Conservation (phyloP, 257 asterid species). For the Gentiana dahurica region DNA sequence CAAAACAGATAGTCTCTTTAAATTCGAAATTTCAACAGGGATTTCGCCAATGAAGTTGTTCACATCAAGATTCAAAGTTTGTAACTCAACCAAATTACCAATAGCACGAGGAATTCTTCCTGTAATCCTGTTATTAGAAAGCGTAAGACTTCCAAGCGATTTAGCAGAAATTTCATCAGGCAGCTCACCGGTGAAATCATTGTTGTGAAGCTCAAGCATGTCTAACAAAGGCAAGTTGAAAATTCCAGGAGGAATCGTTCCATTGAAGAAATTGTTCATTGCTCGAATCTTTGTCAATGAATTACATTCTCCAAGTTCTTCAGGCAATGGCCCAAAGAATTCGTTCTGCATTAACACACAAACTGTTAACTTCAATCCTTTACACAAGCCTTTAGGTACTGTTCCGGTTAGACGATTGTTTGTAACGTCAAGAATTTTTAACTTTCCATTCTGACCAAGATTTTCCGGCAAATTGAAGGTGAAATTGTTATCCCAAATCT, state of each 20-base stretch:
- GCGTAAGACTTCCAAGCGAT: constrained; percentile 26
- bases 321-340: constrained; percentile 57
- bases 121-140: constrained; percentile 47
- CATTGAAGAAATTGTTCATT: constrained; percentile 48
- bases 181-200: constrained; percentile 51
- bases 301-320: constrained; percentile 50
- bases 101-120: constrained; percentile 49
- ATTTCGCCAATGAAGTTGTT: constrained; percentile 56
- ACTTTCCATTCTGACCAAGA: constrained; percentile 58
- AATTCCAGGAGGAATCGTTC: constrained; percentile 54
- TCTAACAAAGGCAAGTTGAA: constrained; percentile 43
- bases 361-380: constrained; percentile 38
- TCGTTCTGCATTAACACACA: constrained; percentile 55
- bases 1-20: constrained; percentile 35
- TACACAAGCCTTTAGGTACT: constrained; percentile 57
- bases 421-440: constrained; percentile 49
- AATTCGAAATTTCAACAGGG: constrained; percentile 34
- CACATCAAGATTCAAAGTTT: constrained; percentile 36
- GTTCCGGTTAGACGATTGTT: constrained; percentile 59
- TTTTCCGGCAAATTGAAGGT: constrained; percentile 64
- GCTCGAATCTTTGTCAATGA: constrained; percentile 37
- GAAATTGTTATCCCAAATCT: constrained; percentile 79
- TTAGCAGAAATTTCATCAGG: constrained; percentile 35
- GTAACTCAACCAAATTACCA: constrained; percentile 38
- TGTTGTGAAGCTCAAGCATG: constrained; percentile 54